Conservation (phyloP, 164 flowering plant genomes). For the Tetrastigma voinierianum region DNA sequence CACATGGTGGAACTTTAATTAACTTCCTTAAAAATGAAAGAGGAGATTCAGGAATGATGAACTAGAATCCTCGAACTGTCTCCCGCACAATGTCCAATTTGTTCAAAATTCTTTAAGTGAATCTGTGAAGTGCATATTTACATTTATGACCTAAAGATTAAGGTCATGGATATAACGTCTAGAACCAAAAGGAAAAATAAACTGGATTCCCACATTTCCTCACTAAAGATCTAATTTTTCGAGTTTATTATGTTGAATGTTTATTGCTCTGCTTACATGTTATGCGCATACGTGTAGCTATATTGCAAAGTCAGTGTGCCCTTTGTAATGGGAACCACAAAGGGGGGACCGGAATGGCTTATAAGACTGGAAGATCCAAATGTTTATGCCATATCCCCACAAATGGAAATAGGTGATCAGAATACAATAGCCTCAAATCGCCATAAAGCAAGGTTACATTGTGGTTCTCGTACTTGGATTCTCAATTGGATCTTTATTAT, state of each 20-base stretch:
- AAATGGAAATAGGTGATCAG: constrained; percentile 85
- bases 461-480: neutral
- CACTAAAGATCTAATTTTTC: neutral
- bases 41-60: too few relatives aligned
- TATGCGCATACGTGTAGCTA: constrained; percentile 67
- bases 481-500: neutral
- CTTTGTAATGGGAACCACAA: constrained; percentile 97
- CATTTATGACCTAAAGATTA: too few relatives aligned
- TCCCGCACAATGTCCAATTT: too few relatives aligned
- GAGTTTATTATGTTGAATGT: neutral
- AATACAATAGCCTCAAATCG: neutral
- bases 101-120: too few relatives aligned
- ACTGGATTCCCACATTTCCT: too few relatives aligned
- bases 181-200: too few relatives aligned
- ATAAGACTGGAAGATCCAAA: constrained; percentile 64
- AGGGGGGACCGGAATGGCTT: constrained; percentile 70
- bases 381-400: constrained; percentile 85
- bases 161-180: too few relatives aligned
- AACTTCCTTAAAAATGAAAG: neutral
- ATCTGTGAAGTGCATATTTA: neutral
- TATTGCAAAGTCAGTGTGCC: constrained; percentile 92
- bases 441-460: neutral
- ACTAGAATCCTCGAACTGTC: too few relatives aligned
- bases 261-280: neutral
- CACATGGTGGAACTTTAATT: neutral